Base-by-base conservation (phyloP, 495 filamentous ascomycete species). In the Talaromyces proteolyticus region DNA sequence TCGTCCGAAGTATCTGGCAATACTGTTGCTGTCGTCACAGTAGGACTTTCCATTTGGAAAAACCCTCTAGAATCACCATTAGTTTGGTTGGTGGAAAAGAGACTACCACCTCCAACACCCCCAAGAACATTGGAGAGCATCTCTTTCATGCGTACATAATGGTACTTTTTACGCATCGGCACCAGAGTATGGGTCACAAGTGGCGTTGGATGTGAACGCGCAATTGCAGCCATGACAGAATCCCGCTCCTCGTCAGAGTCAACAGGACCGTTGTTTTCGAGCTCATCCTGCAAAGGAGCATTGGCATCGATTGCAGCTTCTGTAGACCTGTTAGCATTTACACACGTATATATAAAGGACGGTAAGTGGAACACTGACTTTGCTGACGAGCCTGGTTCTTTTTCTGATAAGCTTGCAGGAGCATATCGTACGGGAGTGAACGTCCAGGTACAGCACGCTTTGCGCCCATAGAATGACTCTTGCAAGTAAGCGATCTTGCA, bases 301-400 rank as follows among this genome's bases (percentile, higher is more conserved):
- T 92, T 92, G 54, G 91, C 91, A 62, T 95, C 91, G 57, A 98
- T 87, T 25, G 89, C 88, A 37, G 89, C 90, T 70, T 95, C 87
- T 92, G 60, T 64, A 56, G 34, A 22, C n/a, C 10, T 44, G 49
- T 44, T 24, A 37, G 26, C 5, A 37, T 6, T 0, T 18, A 6
- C n/a, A 26, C 5, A 26, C 6, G 14, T 16, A 23, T 14, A 36
- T 39, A 48, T 4, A 26, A 6, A 21, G 12, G 4, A 34, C 25
- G 14, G 26, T 17, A 39, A 23, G 20, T 18, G 4, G 23, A 42
- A 7, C n/a, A 23, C 29, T 60, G 42, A 91, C 88, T 94, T 63
- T 96, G 92, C 70, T 93, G 88, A 58, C 94, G 92, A 11, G 93
- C 93, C 68, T 97, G 93, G 63, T 97, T 98, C 75, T 95, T 96